Percentiles rank a stretch among this genome's conserved stretches.
phyloP scores from a whole-genome alignment of 208 protist genomes.

The Trichomonas tenax region DNA sequence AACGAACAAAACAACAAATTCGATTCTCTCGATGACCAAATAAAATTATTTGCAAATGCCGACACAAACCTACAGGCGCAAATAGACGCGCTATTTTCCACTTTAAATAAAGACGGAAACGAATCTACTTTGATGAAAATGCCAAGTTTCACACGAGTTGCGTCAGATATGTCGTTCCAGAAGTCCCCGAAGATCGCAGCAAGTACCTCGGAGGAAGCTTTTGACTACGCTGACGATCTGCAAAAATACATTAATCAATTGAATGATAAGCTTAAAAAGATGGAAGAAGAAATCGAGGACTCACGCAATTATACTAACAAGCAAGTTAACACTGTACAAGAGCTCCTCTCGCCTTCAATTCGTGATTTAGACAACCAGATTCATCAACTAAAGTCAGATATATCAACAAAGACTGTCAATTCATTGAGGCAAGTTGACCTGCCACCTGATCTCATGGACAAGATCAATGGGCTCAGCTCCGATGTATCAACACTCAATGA shows the following conservation, averaged over 20 bases:
- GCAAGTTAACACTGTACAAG: background rate
- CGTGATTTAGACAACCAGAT: background rate
- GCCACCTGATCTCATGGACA: background rate
- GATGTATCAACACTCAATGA: background rate
- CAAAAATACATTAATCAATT: background rate
- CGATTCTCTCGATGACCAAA: background rate
- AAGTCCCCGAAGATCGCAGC: background rate
- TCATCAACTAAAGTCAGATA: background rate
- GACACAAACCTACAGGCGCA: background rate
- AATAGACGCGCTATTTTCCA: background rate
- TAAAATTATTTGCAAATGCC: background rate
- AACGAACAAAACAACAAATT: background rate
- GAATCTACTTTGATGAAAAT: background rate
- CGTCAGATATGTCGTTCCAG: background rate
- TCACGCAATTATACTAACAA: background rate
- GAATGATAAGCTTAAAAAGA: background rate
- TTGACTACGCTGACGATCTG: background rate
- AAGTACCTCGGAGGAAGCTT: background rate
- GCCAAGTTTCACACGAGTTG: background rate
- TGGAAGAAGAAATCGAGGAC: background rate
- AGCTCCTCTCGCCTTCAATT: background rate
- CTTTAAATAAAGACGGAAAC: background rate
- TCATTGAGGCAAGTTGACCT: background rate
- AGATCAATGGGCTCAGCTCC: background rate
- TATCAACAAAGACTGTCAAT: background rate